These are phyloP conservation scores for Dactylellina leptospora DNA, from an alignment of 2,329 filamentous ascomycete species.

Conservation along the genomic window DNA sequence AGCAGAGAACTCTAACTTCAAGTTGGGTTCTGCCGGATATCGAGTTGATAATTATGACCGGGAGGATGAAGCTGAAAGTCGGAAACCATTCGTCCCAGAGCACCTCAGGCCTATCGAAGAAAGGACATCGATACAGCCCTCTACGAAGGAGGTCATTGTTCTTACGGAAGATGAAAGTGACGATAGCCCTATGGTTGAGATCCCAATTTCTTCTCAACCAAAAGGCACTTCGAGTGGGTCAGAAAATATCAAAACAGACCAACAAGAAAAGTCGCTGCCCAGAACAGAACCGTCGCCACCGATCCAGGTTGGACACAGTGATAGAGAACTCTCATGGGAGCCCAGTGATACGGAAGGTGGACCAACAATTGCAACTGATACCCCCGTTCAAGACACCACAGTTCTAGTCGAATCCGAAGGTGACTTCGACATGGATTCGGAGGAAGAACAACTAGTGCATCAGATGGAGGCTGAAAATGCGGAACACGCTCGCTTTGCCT, in stretches of 20 bases:
- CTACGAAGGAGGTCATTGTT: constrained; percentile 17
- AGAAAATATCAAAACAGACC: background rate
- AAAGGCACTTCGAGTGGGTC: background rate
- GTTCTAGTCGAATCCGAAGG: constrained; percentile 58
- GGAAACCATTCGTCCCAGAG: constrained; percentile 12
- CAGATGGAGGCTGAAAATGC: constrained; percentile 90
- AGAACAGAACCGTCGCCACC: background rate
- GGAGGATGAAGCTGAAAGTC: constrained; percentile 30
- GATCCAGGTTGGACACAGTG: constrained; percentile 11
- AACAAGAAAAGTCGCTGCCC: background rate
- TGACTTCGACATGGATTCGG: constrained; percentile 62
- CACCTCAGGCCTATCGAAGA: constrained; percentile 41
- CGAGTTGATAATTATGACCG: constrained; percentile 39
- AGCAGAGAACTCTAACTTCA: constrained; percentile 32
- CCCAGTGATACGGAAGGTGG: constrained; percentile 58
- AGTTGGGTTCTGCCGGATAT: constrained; percentile 25
- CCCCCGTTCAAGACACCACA: constrained; percentile 46
- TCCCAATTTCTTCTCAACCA: background rate
- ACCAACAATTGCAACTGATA: background rate
- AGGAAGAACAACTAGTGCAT: constrained; percentile 86
- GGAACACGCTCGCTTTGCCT: constrained; percentile 92
- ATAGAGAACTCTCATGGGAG: constrained; percentile 56
- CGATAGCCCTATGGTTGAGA: constrained; percentile 38
- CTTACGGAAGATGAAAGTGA: constrained; percentile 40
- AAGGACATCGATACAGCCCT: constrained; percentile 30